Conservation (phyloP, 2,329 filamentous ascomycete genomes). For the Grosmannia clavigera region DNA sequence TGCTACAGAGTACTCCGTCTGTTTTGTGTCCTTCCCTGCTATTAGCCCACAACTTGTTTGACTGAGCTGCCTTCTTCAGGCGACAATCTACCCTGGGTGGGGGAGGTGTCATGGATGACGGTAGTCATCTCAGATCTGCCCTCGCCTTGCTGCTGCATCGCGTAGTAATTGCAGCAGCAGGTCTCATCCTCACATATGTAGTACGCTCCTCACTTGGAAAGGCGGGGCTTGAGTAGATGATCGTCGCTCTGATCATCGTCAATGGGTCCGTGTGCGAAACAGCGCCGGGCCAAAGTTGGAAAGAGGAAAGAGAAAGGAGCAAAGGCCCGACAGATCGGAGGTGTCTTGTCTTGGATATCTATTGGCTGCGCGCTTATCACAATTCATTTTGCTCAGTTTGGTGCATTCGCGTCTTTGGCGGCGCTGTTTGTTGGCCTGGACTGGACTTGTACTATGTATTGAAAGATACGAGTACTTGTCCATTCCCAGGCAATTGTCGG, state of each 20-base stretch:
- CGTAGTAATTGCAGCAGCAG: neutral
- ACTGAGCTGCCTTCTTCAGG: neutral
- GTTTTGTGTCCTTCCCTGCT: no score
- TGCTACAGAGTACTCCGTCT: neutral
- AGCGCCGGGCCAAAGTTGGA: neutral
- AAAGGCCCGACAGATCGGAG: neutral
- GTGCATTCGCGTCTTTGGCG: neutral
- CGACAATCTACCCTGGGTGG: neutral
- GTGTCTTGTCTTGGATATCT: neutral
- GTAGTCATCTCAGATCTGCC: neutral
- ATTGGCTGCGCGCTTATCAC: conserved; percentile 3
- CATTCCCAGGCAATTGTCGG: conserved; percentile 3
- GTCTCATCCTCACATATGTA: neutral
- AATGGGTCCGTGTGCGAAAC: neutral
- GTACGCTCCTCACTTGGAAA: neutral
- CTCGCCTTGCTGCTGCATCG: neutral
- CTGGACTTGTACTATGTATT: neutral
- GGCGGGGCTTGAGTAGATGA: neutral
- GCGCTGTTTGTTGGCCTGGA: neutral
- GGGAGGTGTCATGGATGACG: neutral
- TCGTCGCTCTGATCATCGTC: neutral
- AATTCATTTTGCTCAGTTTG: neutral
- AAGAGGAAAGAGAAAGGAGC: neutral
- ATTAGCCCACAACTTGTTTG: neutral
- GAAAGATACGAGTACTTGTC: neutral